phyloP scores from a whole-genome alignment of 345 rosid genomes.

The Cardiospermum halicacabum region DNA sequence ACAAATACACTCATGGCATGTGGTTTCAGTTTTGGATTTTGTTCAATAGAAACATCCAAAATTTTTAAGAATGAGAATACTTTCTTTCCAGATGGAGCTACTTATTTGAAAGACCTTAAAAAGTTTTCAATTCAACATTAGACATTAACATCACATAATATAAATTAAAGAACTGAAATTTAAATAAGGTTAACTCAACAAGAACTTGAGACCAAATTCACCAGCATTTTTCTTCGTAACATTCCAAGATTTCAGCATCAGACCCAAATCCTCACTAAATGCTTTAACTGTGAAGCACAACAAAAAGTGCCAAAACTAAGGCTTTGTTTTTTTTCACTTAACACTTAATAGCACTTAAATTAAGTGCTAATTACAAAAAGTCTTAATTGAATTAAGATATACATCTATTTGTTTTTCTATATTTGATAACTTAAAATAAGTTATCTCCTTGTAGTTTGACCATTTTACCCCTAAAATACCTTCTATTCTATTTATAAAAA shows the following conservation, averaged over 20 bases:
- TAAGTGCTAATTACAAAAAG: no score
- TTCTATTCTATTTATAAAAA: no score
- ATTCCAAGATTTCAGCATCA: conserved; percentile 58
- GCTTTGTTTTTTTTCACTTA: no score
- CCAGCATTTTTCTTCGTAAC: conserved; percentile 52
- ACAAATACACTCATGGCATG: conserved; percentile 62
- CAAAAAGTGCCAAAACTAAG: no score
- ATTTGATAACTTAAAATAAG: no score
- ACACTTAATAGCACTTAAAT: no score
- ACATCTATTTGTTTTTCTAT: no score
- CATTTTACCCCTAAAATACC: no score
- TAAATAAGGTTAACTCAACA: conserved; percentile 34
- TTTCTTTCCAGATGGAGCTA: conserved; percentile 54
- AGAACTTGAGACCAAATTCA: conserved; percentile 45
- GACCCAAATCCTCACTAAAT: conserved; percentile 49
- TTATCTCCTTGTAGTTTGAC: no score
- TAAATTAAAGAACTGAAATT: not conserved
- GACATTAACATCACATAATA: not conserved
- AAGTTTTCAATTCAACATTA: not conserved
- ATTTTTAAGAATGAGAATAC: conserved; percentile 48
- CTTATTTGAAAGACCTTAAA: conserved; percentile 61
- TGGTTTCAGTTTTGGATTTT: conserved; percentile 52
- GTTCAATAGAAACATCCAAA: conserved; percentile 35
- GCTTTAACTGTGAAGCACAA: conserved; percentile 32
- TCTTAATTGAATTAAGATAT: no score